phyloP scores from a whole-genome alignment of 2,329 filamentous ascomycete species.

The Aureobasidium musti region DNA sequence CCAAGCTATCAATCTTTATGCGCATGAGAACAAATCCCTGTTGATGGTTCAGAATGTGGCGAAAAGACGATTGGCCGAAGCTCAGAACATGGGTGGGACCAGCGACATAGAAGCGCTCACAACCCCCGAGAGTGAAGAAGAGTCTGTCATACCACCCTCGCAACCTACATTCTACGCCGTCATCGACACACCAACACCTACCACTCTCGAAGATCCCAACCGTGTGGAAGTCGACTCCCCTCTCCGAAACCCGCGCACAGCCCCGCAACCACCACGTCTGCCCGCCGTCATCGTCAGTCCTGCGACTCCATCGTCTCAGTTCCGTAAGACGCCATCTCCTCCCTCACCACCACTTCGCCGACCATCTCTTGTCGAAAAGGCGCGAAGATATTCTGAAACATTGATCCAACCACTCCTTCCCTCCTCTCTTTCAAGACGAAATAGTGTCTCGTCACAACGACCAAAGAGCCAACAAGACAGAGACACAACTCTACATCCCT shows the following conservation, averaged over 20 bases:
- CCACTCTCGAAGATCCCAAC: background rate
- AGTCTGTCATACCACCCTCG: background rate
- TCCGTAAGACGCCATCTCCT: constrained; percentile 6
- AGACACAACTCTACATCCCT: constrained; percentile 58
- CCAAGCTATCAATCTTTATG: constrained; percentile 60
- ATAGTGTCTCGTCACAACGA: constrained; percentile 30
- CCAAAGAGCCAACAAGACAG: constrained; percentile 24
- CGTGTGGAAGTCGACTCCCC: constrained; percentile 54
- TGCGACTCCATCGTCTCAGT: constrained; percentile 49
- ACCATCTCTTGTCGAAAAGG: constrained; percentile 47
- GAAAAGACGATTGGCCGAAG: background rate
- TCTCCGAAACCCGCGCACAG: constrained; percentile 59
- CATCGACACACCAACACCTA: constrained; percentile 32
- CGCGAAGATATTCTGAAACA: constrained; percentile 51
- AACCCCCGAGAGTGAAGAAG: constrained; percentile 19
- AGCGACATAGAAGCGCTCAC: background rate
- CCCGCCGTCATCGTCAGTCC: constrained; percentile 56
- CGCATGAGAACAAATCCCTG: constrained; percentile 64
- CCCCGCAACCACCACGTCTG: constrained; percentile 55
- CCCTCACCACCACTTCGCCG: constrained; percentile 39
- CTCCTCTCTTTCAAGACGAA: constrained; percentile 29
- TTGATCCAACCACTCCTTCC: constrained; percentile 47
- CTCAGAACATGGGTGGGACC: background rate
- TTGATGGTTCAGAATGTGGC: constrained; percentile 60
- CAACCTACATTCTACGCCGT: constrained; percentile 30